These are phyloP conservation scores for Cordyceps farinosa DNA, from an alignment of 2,329 filamentous ascomycete genomes.

Conservation along the genomic window DNA sequence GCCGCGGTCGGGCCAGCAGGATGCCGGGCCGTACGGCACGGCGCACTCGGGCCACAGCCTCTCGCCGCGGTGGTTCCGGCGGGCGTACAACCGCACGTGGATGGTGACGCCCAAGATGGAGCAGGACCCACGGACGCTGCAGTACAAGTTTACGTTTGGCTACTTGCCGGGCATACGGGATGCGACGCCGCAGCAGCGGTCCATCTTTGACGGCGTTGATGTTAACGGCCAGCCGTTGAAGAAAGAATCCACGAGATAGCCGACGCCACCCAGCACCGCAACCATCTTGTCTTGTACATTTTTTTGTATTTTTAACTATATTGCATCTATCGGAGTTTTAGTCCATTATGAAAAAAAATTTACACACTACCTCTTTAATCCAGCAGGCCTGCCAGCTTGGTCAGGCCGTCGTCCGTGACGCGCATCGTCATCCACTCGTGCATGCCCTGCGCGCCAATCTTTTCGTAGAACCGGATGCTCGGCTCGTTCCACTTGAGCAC, in stretches of 20 bases:
- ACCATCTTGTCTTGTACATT: no score
- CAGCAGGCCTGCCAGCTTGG: slow-evolving; percentile 51
- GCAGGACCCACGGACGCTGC: slow-evolving; percentile 29
- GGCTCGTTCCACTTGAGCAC: slow-evolving; percentile 93
- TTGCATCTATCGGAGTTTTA: slow-evolving; percentile 5
- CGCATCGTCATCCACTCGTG: slow-evolving; percentile 73
- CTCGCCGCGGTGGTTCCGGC: slow-evolving; percentile 41
- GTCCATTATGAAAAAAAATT: neutral
- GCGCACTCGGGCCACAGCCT: slow-evolving; percentile 31
- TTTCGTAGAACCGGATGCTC: slow-evolving; percentile 81
- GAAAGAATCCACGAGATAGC: neutral
- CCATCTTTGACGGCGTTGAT: slow-evolving; percentile 49
- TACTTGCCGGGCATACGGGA: slow-evolving; percentile 24
- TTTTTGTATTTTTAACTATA: slow-evolving; percentile 7
- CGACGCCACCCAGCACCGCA: neutral
- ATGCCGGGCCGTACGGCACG: slow-evolving; percentile 37
- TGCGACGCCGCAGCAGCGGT: slow-evolving; percentile 33
- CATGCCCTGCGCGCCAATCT: slow-evolving; percentile 63
- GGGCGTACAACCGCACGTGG: slow-evolving; percentile 48
- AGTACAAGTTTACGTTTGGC: slow-evolving; percentile 47
- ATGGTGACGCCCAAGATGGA: slow-evolving; percentile 41
- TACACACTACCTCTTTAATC: slow-evolving; percentile 20
- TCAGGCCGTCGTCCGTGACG: slow-evolving; percentile 64
- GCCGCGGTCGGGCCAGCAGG: slow-evolving; percentile 34
- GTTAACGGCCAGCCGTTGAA: slow-evolving; percentile 23